Evolutionary conservation across 2,329 filamentous ascomycete genomes (phyloP), one percentile per base, ranked within the genome.

Genomic region (Paecilomyces sp.): DNA sequence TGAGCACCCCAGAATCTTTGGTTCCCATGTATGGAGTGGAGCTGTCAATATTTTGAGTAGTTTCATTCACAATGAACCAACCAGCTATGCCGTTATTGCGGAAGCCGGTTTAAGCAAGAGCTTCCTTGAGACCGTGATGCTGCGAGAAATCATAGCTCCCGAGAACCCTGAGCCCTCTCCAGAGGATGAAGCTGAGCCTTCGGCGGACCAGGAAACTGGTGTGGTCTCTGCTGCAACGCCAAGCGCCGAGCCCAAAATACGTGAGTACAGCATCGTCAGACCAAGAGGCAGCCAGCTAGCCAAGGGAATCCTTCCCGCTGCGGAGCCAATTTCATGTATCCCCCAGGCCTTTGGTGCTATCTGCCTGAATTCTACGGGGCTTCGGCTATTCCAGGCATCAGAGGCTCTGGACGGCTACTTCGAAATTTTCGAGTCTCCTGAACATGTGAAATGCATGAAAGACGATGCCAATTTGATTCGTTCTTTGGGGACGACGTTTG

Each of bases 31-130:
- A 4, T 99, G 94, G 94, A 96, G 92, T 55, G 92, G 92, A 71
- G 89, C 92, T 6, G 91, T 96, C 62, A 92, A 88, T 58, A 93
- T 97, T 59, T 80, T 99, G 56, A 94, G 91, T 70, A 93, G 91
- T 67, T 99, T 99, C 74, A 96, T 99, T 68, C 95, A 99, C 76
- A 97, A 97, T 70, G 94, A 99, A 69, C 94, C 94, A 0, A 99
- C 94, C 0, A 99, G 94, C 74, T 99, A 96, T 72, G 89, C 91
- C 30, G 91, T 96, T 25, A 94, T 99, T 64, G 91, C 91, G 13
- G 94, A 99, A 76, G 93, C 94, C 56, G 92, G 92, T 24, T 83
- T 99, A 66, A 92, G 94, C 68, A 89, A 89, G 71, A 90, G 87
- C 57, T 89, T 97, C 60, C 81, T 99, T 13, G 88, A 93, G 73